Conservation (phyloP, 495 filamentous ascomycete genomes). For the Pyronema omphalodes region DNA sequence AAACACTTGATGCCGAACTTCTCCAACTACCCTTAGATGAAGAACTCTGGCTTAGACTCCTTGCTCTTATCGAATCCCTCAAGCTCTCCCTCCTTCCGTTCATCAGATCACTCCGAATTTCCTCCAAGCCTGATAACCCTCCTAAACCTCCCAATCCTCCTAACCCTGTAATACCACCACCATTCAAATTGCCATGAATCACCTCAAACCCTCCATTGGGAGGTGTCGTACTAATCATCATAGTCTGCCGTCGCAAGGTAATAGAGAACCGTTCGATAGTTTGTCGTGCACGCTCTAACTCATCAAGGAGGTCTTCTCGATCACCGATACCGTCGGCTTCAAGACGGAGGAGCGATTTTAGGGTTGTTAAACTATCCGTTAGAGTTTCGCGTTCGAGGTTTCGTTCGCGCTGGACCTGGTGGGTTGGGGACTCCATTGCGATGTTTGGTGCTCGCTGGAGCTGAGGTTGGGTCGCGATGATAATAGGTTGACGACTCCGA, state of each 20-base stretch:
- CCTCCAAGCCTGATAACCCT: too few species aligned
- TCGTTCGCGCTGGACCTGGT: background rate
- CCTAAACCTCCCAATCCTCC: too few species aligned
- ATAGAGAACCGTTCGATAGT: background rate
- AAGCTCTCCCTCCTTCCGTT: background rate
- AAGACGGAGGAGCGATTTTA: slow-evolving; percentile 19
- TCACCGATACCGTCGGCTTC: slow-evolving; percentile 24
- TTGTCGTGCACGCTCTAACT: background rate
- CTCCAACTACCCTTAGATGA: background rate
- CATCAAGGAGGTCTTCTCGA: background rate
- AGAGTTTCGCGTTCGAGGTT: slow-evolving; percentile 12
- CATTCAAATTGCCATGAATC: too few species aligned
- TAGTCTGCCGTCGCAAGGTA: background rate
- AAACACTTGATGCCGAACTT: background rate
- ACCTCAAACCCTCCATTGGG: background rate
- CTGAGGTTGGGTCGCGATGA: too few species aligned
- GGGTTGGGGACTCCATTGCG: slow-evolving; percentile 10
- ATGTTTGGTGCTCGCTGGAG: background rate
- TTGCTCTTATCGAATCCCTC: background rate
- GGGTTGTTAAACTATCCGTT: slow-evolving; percentile 17
- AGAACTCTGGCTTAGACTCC: background rate
- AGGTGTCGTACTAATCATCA: background rate
- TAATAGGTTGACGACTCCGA: too few species aligned
- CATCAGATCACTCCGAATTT: background rate
- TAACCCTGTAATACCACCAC: too few species aligned